Evolutionary conservation across 176 grass and related monocot genomes (phyloP), one percentile per base, ranked within the genome.

Genomic region (Aegilops speltoides): DNA sequence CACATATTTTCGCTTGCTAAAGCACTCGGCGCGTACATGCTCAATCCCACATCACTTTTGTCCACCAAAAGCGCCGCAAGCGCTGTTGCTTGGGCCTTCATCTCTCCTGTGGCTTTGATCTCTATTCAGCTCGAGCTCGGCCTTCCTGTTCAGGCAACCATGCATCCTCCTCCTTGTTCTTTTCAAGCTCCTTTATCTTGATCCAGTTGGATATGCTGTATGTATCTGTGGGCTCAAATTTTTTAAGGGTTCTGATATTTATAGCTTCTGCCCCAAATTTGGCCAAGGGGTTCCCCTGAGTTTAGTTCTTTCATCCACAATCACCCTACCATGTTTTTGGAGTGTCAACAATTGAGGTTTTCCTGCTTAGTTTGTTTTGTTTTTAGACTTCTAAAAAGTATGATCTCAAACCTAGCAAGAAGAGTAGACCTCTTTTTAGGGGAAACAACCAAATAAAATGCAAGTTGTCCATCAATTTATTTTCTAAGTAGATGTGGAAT

Each of bases 131-230:
- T 1, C 36, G 45, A 19, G 7, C 68, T 71, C 68, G 2, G 34
- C 34, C 20, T 38, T 60, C 33, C 69, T 28, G 10, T 1, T 57
- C 72, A 83, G 86, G 86, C 80, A 72, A 41, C 68, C 61, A 71
- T 20, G 5, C 34, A 8, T 71, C 8, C 25, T 68, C 3, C 6
- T 59, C 34, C 0, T 33, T 4, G 33, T 43, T 48, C 26, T 19
- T 22, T 22, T 68, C 29, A 10, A 37, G 15, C 28, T 68, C 16
- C 31, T 36, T 23, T 22, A 2, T 22, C 68, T 10, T 20, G 68
- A 40, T 71, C 12, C 34, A 1, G n/a, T 43, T 71, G 34, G 22
- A 14, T 69, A 37, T 4, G 20, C 12, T 15, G 6, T 46, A 3
- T 59, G 63, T 3, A 10, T 14, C 28, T 24, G 22, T 38, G 68